Conservation (phyloP, 495 filamentous ascomycete genomes). For the Venustampulla echinocandica region DNA sequence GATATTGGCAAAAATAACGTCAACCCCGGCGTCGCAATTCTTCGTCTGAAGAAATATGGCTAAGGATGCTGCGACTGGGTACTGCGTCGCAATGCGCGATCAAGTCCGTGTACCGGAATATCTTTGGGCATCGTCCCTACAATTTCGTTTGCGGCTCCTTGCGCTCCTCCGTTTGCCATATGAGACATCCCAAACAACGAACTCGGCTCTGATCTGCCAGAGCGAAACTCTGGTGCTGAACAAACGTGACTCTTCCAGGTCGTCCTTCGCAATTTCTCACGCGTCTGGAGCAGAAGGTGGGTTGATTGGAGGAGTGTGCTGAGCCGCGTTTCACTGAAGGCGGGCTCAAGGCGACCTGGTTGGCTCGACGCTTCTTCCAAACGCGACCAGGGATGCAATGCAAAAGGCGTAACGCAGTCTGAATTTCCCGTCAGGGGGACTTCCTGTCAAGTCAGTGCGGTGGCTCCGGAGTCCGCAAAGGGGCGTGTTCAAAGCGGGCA, state of each 20-base stretch:
- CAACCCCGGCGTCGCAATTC: no score
- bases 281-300: slow-evolving; percentile 8
- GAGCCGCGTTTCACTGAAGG: slow-evolving; percentile 17
- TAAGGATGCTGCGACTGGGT: no score
- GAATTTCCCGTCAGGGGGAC: slow-evolving; percentile 8
- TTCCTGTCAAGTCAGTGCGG: slow-evolving; percentile 3
- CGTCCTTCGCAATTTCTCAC: slow-evolving; percentile 7
- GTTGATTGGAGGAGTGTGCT: slow-evolving; percentile 15
- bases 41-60: no score
- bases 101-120: no score
- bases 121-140: no score
- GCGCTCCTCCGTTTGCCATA: not conserved
- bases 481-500: not conserved
- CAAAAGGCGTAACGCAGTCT: slow-evolving; percentile 10
- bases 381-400: slow-evolving; percentile 20
- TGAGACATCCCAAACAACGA: not conserved
- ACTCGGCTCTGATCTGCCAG: not conserved
- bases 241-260: slow-evolving; percentile 13
- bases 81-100: no score
- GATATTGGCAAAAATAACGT: no score
- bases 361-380: slow-evolving; percentile 14
- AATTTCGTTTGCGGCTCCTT: not conserved
- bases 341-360: slow-evolving; percentile 1
- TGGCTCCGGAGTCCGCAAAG: no score
- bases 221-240: not conserved